phyloP scores from a whole-genome alignment of 2,329 filamentous ascomycete genomes.

The Coniella vitis region DNA sequence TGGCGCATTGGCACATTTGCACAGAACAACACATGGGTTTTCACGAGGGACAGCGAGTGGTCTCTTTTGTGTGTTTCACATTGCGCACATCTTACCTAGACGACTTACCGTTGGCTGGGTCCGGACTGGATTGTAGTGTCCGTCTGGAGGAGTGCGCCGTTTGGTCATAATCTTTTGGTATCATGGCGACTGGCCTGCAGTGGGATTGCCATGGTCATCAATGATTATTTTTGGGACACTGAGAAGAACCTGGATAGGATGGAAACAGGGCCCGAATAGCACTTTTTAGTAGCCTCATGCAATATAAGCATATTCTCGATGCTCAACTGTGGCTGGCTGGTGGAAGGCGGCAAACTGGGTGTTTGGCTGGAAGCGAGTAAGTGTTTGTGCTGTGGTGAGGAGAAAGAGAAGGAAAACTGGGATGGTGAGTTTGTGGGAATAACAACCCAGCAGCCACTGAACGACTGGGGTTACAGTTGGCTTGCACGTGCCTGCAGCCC shows the following conservation, averaged over 20 bases:
- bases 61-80: not conserved
- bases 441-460: not conserved
- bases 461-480: not conserved
- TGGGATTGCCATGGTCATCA: no score
- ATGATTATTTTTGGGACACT: not conserved
- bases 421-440: not conserved
- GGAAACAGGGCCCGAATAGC: conserved; percentile 7
- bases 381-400: not conserved
- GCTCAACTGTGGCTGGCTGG: conserved; percentile 1
- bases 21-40: not conserved
- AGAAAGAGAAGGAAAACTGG: not conserved
- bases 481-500: conserved; percentile 5
- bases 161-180: no score
- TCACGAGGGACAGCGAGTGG: no score
- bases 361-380: no score
- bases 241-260: not conserved
- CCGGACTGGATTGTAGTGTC: no score
- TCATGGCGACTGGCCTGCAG: no score
- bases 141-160: no score
- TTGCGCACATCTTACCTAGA: not conserved
- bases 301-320: conserved; percentile 1
- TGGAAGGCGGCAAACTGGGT: not conserved
- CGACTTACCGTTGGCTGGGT: not conserved
- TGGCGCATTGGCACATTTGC: not conserved
- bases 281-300: not conserved